Conservation (phyloP, 208 protist species). For the Acanthamoeba sp. region DNA sequence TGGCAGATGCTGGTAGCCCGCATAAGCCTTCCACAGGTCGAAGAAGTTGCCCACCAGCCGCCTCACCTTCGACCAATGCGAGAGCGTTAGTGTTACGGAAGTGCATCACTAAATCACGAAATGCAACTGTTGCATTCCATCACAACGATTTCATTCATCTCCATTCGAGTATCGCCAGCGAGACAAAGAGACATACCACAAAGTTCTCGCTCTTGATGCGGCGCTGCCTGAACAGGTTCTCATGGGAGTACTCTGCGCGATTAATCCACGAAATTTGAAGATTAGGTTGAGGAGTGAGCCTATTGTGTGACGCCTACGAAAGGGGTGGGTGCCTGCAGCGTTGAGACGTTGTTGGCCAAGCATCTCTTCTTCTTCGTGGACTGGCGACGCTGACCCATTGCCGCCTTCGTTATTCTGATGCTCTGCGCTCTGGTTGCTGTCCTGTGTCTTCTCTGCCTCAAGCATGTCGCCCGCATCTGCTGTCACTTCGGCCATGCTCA, state of each 20-base stretch:
- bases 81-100: no score
- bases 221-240: background rate
- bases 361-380: background rate
- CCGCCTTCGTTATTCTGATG: background rate
- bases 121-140: background rate
- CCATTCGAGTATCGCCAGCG: background rate
- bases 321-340: background rate
- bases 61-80: background rate
- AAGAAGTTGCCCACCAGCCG: slow-evolving; percentile 49
- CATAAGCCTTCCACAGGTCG: slow-evolving; percentile 60
- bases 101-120: no score
- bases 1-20: slow-evolving; percentile 4
- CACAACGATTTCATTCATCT: background rate
- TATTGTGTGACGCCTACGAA: no score
- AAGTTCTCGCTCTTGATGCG: background rate
- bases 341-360: background rate
- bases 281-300: background rate
- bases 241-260: background rate
- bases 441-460: background rate
- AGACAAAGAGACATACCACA: background rate
- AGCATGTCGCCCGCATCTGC: no score
- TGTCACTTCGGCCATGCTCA: background rate
- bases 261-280: background rate
- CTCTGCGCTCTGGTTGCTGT: background rate
- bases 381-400: background rate